These are phyloP conservation scores for Colletotrichum incanum DNA, from an alignment of 2,329 filamentous ascomycete genomes.

Conservation along the genomic window DNA sequence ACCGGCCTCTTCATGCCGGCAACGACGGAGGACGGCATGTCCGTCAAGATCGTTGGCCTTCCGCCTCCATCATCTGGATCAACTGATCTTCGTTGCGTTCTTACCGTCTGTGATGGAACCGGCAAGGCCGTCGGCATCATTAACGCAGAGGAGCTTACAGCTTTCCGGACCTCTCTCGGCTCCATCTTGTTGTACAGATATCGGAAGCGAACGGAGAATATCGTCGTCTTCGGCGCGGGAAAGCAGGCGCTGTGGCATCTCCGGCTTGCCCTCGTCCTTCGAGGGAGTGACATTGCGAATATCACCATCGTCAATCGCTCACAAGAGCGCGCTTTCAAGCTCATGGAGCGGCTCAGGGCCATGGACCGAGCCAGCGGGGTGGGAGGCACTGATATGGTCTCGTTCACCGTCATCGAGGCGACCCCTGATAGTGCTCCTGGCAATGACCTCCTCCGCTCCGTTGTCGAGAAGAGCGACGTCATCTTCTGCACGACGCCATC, in stretches of 20 bases:
- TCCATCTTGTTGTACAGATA: conserved; percentile 35
- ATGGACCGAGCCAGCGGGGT: conserved; percentile 44
- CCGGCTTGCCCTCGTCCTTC: conserved; percentile 73
- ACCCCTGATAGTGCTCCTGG: conserved; percentile 42
- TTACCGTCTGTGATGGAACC: conserved; percentile 41
- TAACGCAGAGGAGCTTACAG: conserved; percentile 78
- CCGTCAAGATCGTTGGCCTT: conserved; percentile 74
- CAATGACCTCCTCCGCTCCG: conserved; percentile 34
- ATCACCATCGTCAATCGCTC: conserved; percentile 56
- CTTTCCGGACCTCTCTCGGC: conserved; percentile 77
- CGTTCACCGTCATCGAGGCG: conserved; percentile 32
- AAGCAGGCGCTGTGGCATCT: conserved; percentile 74
- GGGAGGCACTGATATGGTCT: conserved; percentile 23
- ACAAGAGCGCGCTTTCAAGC: background rate
- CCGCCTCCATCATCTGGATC: conserved; percentile 43
- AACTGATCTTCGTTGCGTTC: conserved; percentile 61
- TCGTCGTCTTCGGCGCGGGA: conserved; percentile 47
- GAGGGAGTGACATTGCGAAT: conserved; percentile 47
- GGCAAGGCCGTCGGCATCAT: conserved; percentile 72
- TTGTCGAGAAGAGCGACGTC: conserved; percentile 47
- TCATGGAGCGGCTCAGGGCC: conserved; percentile 43
- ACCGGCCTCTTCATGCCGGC: conserved; percentile 80
- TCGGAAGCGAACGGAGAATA: conserved; percentile 45
- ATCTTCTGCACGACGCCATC: conserved; percentile 53
- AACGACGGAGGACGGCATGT: conserved; percentile 70